Percentiles rank a stretch among this genome's conserved stretches.
These are phyloP conservation scores for Peronospora farinosa DNA, from an alignment of 352 stramenopile species.

Conservation along the genomic window DNA sequence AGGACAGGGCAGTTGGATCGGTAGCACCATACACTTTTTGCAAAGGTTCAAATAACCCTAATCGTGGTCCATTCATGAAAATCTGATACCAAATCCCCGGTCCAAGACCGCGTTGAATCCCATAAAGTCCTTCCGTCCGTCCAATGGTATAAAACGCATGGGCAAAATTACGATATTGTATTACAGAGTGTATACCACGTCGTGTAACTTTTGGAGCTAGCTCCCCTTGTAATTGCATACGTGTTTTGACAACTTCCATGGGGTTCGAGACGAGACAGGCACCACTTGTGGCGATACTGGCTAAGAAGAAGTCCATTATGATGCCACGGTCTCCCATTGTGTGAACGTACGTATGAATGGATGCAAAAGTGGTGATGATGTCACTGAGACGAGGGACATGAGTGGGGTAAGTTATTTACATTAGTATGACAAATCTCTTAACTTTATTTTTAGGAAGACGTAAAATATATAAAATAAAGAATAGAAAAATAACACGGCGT, in stretches of 20 bases:
- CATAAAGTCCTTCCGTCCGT: constrained; percentile 62
- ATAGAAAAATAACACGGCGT: too few species aligned
- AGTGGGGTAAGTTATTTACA: too few species aligned
- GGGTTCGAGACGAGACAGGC: constrained; percentile 79
- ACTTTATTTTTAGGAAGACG: too few species aligned
- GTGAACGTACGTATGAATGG: neutral
- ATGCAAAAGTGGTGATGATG: neutral
- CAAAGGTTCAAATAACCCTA: constrained; percentile 75
- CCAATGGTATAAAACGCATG: constrained; percentile 82
- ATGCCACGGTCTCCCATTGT: constrained; percentile 43
- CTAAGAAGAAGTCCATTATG: constrained; percentile 65
- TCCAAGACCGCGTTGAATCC: constrained; percentile 74
- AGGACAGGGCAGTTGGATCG: constrained; percentile 66
- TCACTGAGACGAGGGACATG: too few species aligned
- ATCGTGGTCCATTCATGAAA: constrained; percentile 72
- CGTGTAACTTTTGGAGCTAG: constrained; percentile 46
- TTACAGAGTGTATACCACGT: constrained; percentile 14
- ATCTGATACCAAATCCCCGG: constrained; percentile 79
- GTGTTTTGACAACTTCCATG: constrained; percentile 89
- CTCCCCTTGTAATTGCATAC: constrained; percentile 85
- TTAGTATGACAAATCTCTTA: too few species aligned
- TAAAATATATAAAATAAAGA: too few species aligned
- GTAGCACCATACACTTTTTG: constrained; percentile 76
- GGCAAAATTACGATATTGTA: constrained; percentile 81
- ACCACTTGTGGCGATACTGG: constrained; percentile 52